phyloP scores from a whole-genome alignment of 106 monocot genomes.

The Triglochin maritima region DNA sequence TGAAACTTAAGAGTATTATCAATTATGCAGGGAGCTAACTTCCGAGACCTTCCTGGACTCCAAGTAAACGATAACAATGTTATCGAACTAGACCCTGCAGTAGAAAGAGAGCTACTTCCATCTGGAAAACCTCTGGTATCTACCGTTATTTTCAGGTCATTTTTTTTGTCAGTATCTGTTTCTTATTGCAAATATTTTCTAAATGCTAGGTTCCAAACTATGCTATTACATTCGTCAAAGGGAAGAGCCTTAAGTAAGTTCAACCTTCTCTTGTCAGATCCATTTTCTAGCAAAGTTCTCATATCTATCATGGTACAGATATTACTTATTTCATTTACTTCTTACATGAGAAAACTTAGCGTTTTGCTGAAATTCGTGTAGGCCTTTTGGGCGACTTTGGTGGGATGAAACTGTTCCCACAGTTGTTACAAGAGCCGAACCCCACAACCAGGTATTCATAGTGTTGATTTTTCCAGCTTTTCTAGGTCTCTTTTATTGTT shows the following conservation, averaged over 20 bases:
- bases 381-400: constrained; percentile 69
- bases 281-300: too few relatives aligned
- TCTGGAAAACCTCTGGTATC: constrained; percentile 17
- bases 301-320: too few relatives aligned
- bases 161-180: not conserved
- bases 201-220: constrained; percentile 34
- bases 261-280: too few relatives aligned
- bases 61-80: constrained; percentile 11
- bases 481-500: too few relatives aligned
- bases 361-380: not conserved
- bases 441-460: constrained; percentile 20
- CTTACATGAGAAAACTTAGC: too few relatives aligned
- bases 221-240: constrained; percentile 34
- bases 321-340: too few relatives aligned
- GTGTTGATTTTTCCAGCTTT: too few relatives aligned
- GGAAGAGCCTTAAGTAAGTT: constrained; percentile 47
- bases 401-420: constrained; percentile 87
- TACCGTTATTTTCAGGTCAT: not conserved
- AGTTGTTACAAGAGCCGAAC: constrained; percentile 60
- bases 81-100: constrained; percentile 11
- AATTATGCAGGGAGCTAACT: constrained; percentile 14
- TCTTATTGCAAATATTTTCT: not conserved
- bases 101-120: constrained; percentile 6
- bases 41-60: constrained; percentile 13
- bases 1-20: not conserved